Evolutionary conservation across 108 stramenopile genomes (phyloP), one percentile per base, ranked within the genome.

Genomic region (Cyclotella baltica): DNA sequence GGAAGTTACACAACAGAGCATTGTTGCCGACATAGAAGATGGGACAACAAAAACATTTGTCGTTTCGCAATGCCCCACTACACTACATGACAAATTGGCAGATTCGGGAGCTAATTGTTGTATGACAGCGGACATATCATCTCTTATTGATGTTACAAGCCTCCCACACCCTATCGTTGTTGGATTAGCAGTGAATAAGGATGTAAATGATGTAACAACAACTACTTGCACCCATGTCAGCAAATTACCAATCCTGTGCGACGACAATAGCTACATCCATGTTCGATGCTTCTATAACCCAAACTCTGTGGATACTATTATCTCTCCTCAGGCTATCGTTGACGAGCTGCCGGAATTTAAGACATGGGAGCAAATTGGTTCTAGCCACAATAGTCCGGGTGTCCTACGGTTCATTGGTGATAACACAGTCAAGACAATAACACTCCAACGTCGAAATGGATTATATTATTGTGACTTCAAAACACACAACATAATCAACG

Each of bases 281-380:
- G n/a, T n/a, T 16, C 18, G 1, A 6, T 48, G 47, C n/a, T 48
- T 48, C n/a, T 48, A 57, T 20, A 57, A n/a, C n/a, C n/a, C n/a
- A n/a, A n/a, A n/a, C n/a, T n/a, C n/a, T n/a, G n/a, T n/a, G n/a
- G n/a, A n/a, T 25, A 57, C 56, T 23, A 57, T 57, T 23, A 57
- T 57, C 29, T 47, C 64, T 37, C 40, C 64, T 13, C 40, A 47
- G 40, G 46, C 43, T 23, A 65, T 43, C n/a, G 20, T 23, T 13
- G 25, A 47, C 23, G 29, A 65, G 20, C 15, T 15, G 15, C 27
- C 23, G 13, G n/a, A 34, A 65, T 34, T 47, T 23, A 29, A 13
- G 2, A 11, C 22, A 57, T 57, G 56, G 56, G 28, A 20, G 13
- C 23, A 29, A 29, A 57, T 25, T 6, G 56, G 56, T 27, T 27